Evolutionary conservation across 768 basidiomycete genomes (phyloP).

Genomic region (Pisolithus orientalis): DNA sequence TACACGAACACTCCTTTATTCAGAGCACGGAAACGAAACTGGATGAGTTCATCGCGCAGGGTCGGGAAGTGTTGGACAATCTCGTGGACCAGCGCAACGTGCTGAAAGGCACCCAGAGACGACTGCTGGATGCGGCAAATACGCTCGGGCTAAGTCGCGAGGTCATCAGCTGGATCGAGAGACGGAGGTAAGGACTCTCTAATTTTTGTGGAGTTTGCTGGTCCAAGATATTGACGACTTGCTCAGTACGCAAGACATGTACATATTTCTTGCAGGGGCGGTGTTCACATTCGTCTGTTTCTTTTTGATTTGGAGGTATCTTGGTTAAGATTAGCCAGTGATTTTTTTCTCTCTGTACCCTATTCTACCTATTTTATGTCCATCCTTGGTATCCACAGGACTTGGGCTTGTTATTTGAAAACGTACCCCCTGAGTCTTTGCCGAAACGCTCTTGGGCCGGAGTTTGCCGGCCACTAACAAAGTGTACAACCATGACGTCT

Average conservation of each 20-base stretch:
- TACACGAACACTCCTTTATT: constrained; percentile 86
- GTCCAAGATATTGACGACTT: constrained; percentile 7
- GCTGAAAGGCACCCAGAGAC: constrained; percentile 89
- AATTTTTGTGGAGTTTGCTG: neutral
- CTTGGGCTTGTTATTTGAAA: neutral
- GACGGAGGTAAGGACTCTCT: constrained; percentile 58
- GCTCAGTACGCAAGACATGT: constrained; percentile 86
- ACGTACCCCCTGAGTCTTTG: no score
- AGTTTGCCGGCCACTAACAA: neutral
- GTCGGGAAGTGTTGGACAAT: constrained; percentile 86
- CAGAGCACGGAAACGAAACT: constrained; percentile 74
- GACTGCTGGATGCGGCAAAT: constrained; percentile 86
- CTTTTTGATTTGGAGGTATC: constrained; percentile 86
- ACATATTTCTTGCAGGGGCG: constrained; percentile 84
- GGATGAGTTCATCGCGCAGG: constrained; percentile 91
- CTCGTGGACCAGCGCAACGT: constrained; percentile 89
- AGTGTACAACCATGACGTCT: constrained; percentile 10
- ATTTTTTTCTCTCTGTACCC: neutral
- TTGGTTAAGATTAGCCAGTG: constrained; percentile 42
- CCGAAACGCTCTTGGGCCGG: neutral
- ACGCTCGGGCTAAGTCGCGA: constrained; percentile 89
- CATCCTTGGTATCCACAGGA: neutral
- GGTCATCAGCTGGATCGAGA: constrained; percentile 97
- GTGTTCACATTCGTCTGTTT: constrained; percentile 90
- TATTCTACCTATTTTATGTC: neutral